Percentiles rank a stretch among this genome's conserved stretches.
Evolutionary conservation across 1,284 basidiomycete species (phyloP).

Genomic region (Apiotrichum siamense): DNA sequence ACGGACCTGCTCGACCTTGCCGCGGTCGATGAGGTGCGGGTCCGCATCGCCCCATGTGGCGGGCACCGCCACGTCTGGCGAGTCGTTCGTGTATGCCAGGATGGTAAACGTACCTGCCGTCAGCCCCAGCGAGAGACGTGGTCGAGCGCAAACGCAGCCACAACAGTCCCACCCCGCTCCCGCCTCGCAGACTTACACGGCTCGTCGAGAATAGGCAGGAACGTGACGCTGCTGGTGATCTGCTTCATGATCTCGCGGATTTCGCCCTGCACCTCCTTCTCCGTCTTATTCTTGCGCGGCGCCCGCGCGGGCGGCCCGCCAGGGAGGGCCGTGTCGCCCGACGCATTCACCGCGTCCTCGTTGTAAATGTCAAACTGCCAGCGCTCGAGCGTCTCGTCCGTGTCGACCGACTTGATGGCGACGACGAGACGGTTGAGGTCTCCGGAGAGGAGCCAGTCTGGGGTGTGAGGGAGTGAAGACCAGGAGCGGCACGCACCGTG

Average conservation of each 20-base stretch:
- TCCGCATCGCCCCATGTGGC: conserved; percentile 87
- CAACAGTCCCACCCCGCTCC: neutral
- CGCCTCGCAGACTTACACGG: conserved; percentile 82
- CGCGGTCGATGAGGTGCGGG: conserved; percentile 87
- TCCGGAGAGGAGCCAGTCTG: conserved; percentile 87
- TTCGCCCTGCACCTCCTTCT: conserved; percentile 92
- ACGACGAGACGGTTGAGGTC: conserved; percentile 88
- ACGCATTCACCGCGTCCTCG: conserved; percentile 39
- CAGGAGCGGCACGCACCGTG: conserved; percentile 59
- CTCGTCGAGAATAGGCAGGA: conserved; percentile 90
- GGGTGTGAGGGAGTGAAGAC: neutral
- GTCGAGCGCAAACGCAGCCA: too few relatives aligned
- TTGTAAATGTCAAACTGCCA: conserved; percentile 98
- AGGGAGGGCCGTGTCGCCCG: neutral
- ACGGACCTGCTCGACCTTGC: conserved; percentile 94
- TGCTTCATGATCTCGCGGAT: conserved; percentile 98
- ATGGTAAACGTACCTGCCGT: conserved; percentile 68
- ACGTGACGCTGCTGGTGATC: conserved; percentile 93
- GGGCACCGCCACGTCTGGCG: conserved; percentile 65
- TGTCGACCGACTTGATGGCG: conserved; percentile 92
- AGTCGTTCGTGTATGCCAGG: conserved; percentile 75
- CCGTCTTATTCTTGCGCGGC: conserved; percentile 52
- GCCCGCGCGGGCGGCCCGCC: conserved; percentile 18
- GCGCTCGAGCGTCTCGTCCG: conserved; percentile 81
- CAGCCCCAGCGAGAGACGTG: too few relatives aligned